Evolutionary conservation across 2,329 filamentous ascomycete species (phyloP).

Genomic region (Beauveria caledonica): DNA sequence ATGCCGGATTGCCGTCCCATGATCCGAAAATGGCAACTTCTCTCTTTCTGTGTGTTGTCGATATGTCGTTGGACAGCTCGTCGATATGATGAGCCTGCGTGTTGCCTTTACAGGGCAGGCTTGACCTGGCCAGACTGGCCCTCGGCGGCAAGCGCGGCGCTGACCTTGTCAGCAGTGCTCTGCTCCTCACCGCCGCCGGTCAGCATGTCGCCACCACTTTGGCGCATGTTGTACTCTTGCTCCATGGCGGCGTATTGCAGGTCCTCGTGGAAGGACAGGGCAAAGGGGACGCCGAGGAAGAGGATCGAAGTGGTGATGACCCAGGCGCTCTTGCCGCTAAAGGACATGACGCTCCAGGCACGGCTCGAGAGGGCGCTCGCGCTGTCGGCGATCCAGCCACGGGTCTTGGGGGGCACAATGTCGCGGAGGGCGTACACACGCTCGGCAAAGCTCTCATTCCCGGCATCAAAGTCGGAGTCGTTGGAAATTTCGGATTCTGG

Average conservation of each 20-base stretch:
- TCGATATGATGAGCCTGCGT: neutral
- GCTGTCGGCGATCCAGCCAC: slow-evolving; percentile 57
- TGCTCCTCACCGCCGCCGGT: slow-evolving; percentile 37
- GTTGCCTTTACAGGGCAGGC: slow-evolving; percentile 38
- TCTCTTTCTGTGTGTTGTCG: neutral
- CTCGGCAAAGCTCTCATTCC: slow-evolving; percentile 53
- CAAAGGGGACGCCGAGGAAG: slow-evolving; percentile 86
- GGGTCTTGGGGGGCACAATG: slow-evolving; percentile 65
- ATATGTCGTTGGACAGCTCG: neutral
- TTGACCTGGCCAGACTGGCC: slow-evolving; percentile 29
- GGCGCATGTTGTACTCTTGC: slow-evolving; percentile 92
- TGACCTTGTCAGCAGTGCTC: slow-evolving; percentile 41
- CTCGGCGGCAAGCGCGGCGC: slow-evolving; percentile 37
- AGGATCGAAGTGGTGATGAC: slow-evolving; percentile 83
- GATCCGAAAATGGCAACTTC: neutral
- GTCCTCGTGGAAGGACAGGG: slow-evolving; percentile 88
- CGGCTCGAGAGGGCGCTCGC: slow-evolving; percentile 43
- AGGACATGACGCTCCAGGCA: slow-evolving; percentile 49
- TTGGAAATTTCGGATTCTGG: slow-evolving; percentile 77
- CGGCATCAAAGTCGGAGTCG: slow-evolving; percentile 61
- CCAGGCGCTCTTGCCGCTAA: slow-evolving; percentile 84
- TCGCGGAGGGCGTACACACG: slow-evolving; percentile 66
- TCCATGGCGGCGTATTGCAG: slow-evolving; percentile 97
- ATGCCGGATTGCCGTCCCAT: neutral
- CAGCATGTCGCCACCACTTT: slow-evolving; percentile 70